Conservation (phyloP, 2,329 filamentous ascomycete species). For the Hyphodiscus sp. region DNA sequence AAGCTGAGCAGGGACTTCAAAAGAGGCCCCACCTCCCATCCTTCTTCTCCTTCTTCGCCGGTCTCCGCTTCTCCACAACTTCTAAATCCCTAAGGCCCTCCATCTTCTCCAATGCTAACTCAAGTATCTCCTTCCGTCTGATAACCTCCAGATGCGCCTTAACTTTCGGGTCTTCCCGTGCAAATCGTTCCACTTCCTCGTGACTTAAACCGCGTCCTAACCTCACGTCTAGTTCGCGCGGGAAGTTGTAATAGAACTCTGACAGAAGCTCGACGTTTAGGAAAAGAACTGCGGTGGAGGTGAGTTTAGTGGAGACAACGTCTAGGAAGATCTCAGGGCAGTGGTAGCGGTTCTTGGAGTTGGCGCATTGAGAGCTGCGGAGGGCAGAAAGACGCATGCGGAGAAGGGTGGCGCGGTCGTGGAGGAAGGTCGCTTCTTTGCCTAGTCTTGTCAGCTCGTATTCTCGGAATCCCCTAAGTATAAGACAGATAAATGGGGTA, state of each 20-base stretch:
- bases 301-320: constrained; percentile 89
- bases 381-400: constrained; percentile 84
- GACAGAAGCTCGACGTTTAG: constrained; percentile 93
- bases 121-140: constrained; percentile 81
- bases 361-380: constrained; percentile 83
- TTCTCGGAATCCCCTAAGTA: not conserved
- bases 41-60: constrained; percentile 19
- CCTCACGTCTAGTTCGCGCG: constrained; percentile 79
- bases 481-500: constrained; percentile 12
- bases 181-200: constrained; percentile 81
- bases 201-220: constrained; percentile 75
- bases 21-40: not conserved
- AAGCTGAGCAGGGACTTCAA: not conserved
- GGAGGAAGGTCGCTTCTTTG: constrained; percentile 87
- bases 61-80: constrained; percentile 51
- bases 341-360: constrained; percentile 84
- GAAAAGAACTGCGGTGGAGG: constrained; percentile 91
- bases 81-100: constrained; percentile 82
- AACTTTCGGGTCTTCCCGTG: constrained; percentile 87
- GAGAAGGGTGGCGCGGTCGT: constrained; percentile 83
- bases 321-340: constrained; percentile 98
- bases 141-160: constrained; percentile 87
- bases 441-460: constrained; percentile 43
- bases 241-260: constrained; percentile 98
- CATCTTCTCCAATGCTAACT: constrained; percentile 93